phyloP scores from a whole-genome alignment of 23 red algal species.

The Cyanidium caldarium region DNA sequence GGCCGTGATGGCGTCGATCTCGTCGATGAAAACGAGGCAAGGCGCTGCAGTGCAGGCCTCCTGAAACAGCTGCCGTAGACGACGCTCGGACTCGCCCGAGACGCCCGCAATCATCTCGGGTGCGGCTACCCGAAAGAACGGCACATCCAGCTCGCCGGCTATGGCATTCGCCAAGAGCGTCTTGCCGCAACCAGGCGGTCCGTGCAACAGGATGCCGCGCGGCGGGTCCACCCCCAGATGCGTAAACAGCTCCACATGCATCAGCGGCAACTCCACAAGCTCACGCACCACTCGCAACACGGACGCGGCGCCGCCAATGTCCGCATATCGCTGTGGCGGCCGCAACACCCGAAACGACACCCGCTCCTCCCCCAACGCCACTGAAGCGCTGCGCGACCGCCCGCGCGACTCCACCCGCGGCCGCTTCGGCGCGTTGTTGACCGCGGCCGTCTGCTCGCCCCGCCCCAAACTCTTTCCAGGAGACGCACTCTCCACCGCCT shows the following conservation, averaged over 20 bases:
- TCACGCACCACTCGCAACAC: constrained; percentile 9
- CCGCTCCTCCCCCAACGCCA: neutral
- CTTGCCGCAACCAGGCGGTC: constrained; percentile 90
- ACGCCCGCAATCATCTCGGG: constrained; percentile 71
- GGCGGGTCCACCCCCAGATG: constrained; percentile 78
- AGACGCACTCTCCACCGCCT: neutral
- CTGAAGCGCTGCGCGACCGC: neutral
- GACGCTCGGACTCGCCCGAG: constrained; percentile 65
- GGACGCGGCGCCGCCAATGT: constrained; percentile 6
- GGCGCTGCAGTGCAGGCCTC: constrained; percentile 35
- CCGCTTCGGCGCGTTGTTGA: neutral
- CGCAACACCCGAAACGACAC: neutral
- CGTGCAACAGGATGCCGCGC: constrained; percentile 79
- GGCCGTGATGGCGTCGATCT: constrained; percentile 70
- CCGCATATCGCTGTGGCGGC: neutral
- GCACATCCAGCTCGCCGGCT: constrained; percentile 77
- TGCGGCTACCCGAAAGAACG: constrained; percentile 50
- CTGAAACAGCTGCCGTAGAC: constrained; percentile 47
- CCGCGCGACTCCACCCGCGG: neutral
- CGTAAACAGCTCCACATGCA: constrained; percentile 27
- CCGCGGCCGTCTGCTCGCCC: neutral
- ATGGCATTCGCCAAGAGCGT: constrained; percentile 71
- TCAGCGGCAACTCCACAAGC: constrained; percentile 74
- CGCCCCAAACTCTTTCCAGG: neutral
- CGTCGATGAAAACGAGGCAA: constrained; percentile 86